phyloP scores from a whole-genome alignment of 2,329 filamentous ascomycete species.

The Sclerotinia subarctica region DNA sequence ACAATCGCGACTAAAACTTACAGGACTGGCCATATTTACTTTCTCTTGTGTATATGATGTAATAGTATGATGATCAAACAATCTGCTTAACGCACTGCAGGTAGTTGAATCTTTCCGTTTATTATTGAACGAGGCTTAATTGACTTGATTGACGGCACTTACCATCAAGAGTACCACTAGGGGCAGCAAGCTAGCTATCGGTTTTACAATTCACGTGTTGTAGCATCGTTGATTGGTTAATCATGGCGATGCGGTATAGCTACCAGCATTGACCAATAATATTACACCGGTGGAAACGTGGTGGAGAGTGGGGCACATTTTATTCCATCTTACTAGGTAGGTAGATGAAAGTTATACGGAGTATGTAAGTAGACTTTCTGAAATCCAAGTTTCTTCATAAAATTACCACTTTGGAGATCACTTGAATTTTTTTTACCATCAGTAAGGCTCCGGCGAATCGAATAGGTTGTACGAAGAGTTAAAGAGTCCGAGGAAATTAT shows the following conservation, averaged over 20 bases:
- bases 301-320: neutral
- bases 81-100: neutral
- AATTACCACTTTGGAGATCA: neutral
- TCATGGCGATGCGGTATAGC: neutral
- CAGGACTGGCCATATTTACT: slow-evolving; percentile 30
- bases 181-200: neutral
- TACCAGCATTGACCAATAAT: slow-evolving; percentile 8
- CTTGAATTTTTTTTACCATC: neutral
- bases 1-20: neutral
- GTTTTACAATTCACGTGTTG: neutral
- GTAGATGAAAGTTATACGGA: neutral
- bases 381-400: neutral
- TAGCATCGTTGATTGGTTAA: slow-evolving; percentile 9
- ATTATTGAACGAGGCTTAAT: neutral
- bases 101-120: slow-evolving; percentile 1
- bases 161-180: neutral
- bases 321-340: neutral
- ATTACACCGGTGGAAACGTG: slow-evolving; percentile 3
- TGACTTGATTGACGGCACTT: neutral
- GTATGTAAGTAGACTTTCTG: neutral
- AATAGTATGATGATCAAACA: neutral
- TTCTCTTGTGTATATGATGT: slow-evolving; percentile 12
- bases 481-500: neutral
- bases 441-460: neutral
- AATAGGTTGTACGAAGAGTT: neutral